Evolutionary conservation across 345 rosid genomes (phyloP).

Genomic region (Carallia pectinifolia): DNA sequence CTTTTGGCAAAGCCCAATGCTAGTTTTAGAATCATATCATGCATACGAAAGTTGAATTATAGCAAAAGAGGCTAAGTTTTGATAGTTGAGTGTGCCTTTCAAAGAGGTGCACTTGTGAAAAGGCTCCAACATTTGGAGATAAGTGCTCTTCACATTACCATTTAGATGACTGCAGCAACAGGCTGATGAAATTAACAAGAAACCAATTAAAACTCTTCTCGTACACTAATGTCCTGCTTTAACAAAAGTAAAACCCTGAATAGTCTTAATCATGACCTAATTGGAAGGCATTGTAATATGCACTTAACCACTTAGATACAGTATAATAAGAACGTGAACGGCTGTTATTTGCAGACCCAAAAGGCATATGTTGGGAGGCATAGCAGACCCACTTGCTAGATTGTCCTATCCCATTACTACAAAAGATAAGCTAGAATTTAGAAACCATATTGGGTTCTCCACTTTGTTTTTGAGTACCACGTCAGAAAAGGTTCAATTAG

Average conservation of each 20-base stretch:
- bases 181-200: too few species aligned
- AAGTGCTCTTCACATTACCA: slow-evolving; percentile 7
- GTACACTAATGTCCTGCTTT: background rate
- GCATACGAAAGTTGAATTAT: background rate
- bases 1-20: too few species aligned
- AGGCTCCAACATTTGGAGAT: slow-evolving; percentile 3
- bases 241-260: background rate
- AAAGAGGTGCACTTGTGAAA: slow-evolving; percentile 11
- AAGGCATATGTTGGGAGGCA: too few species aligned
- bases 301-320: too few species aligned
- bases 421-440: too few species aligned
- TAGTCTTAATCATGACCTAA: slow-evolving; percentile 16
- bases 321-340: too few species aligned
- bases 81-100: slow-evolving; percentile 14
- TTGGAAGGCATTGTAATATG: background rate
- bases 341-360: too few species aligned
- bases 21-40: background rate
- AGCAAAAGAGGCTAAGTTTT: slow-evolving; percentile 6
- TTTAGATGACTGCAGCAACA: too few species aligned
- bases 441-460: slow-evolving; percentile 19
- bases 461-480: slow-evolving; percentile 18
- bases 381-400: too few species aligned
- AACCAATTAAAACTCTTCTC: background rate
- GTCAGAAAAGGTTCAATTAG: background rate
- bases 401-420: too few species aligned